Base-by-base conservation (phyloP, 306 rosid genomes). In the Luffa aegyptiaca region DNA sequence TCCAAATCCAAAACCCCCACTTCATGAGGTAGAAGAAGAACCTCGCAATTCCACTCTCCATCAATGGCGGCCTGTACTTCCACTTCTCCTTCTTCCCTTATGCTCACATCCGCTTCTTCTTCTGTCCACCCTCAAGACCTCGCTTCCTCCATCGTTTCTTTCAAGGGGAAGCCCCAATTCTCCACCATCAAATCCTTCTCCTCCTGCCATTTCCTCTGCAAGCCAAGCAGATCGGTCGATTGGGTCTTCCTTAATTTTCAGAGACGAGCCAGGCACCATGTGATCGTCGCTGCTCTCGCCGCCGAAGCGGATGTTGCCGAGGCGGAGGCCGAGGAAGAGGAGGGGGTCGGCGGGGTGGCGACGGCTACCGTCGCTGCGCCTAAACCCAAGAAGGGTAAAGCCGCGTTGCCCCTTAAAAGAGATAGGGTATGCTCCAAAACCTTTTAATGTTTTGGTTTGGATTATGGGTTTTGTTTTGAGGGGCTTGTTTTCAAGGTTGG, bases 351-450 rank as follows among this genome's bases (percentile, higher is more conserved):
- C 35, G 75, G 13, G 14, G 82, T 46, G 79, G 86, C 48, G 9
- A 39, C 88, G 8, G 64, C 69, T 14, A 3, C 88, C 3, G 80
- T 76, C 68, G 3, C 79, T 39, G 26, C 83, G 18, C 58, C 86
- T 8, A 95, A 93, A 79, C 98, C 97, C 10, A 93, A 90, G 88
- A 91, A 85, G 62, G 99, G 98, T 53, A 95, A 95, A 80, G 94
- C 97, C 45, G 98, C 99, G 69, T 87, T 95, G 86, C 93, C 76
- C 75, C 92, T 95, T 74, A 93, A 93, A 89, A 89, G 97, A 77
- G 99, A 95, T 8, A 89, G 98, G 85, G 99, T 95, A 85, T 79
- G 86, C 57, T 51, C 13, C 39, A 3, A 35, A 80, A 37, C 55
- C 21, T 49, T 51, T 11, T 51, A 12, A 10, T 77, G 44, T 61